Evolutionary conservation across 2,329 filamentous ascomycete genomes (phyloP).

Genomic region (Pseudocercospora cruenta): DNA sequence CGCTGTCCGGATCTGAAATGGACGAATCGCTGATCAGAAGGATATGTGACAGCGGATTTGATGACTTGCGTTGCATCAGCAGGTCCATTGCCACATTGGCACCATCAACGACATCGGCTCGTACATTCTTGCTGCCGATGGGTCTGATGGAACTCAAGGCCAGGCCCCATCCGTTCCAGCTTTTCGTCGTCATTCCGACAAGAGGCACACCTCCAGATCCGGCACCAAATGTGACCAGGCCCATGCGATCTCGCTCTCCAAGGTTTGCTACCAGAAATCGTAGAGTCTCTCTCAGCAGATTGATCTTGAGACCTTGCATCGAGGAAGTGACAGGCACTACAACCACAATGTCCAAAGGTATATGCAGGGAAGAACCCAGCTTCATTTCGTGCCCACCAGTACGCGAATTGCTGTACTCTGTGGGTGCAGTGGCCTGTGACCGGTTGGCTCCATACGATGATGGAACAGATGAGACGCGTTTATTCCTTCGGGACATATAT

Average conservation of each 20-base stretch:
- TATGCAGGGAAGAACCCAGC: slow-evolving; percentile 66
- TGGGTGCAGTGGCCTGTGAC: slow-evolving; percentile 84
- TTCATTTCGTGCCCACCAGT: slow-evolving; percentile 50
- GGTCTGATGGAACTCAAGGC: slow-evolving; percentile 86
- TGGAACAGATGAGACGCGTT: slow-evolving; percentile 78
- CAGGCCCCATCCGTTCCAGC: slow-evolving; percentile 88
- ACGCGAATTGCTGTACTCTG: slow-evolving; percentile 80
- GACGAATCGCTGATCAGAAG: slow-evolving; percentile 97
- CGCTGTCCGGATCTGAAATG: slow-evolving; percentile 89
- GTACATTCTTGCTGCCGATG: slow-evolving; percentile 93
- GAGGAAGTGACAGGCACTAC: slow-evolving; percentile 97
- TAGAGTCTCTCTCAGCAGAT: slow-evolving; percentile 85
- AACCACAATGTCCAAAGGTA: slow-evolving; percentile 92
- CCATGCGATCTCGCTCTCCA: slow-evolving; percentile 94
- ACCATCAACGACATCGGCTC: slow-evolving; percentile 94
- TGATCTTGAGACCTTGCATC: slow-evolving; percentile 99
- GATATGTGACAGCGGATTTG: slow-evolving; percentile 92
- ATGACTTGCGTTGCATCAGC: slow-evolving; percentile 95
- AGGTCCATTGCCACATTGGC: slow-evolving; percentile 98
- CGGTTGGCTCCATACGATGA: slow-evolving; percentile 80
- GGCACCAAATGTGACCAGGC: slow-evolving; percentile 93
- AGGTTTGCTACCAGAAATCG: slow-evolving; percentile 89
- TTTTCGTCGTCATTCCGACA: slow-evolving; percentile 97
- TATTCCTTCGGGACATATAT: slow-evolving; percentile 52
- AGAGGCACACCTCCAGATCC: slow-evolving; percentile 90